Base-by-base conservation (phyloP, 2,329 filamentous ascomycete species). In the Hypocreales sp. region DNA sequence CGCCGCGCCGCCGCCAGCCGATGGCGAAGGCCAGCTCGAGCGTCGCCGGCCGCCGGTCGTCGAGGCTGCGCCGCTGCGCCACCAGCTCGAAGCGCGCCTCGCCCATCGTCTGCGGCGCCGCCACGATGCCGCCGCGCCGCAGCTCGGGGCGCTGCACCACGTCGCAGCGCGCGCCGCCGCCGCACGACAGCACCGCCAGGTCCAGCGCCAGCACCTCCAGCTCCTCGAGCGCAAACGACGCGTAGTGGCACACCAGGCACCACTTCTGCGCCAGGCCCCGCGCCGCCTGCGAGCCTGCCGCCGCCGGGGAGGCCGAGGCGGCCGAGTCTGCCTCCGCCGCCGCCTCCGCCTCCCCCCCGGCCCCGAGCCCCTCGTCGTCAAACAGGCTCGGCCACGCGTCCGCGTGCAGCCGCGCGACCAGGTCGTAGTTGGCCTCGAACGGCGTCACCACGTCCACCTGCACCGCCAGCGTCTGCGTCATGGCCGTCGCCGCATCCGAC, bases 381-480 rank as follows among this genome's bases (percentile, higher is more conserved):
- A 95, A 98, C 40, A 92, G 74, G 46, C 77, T 84, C 1, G 90
- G 86, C 87, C 90, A 98, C 3, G 72, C 62, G 26, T 79, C 75
- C 0, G 66, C 51, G 48, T 94, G 79, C 4, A 93, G 60, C 8
- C 79, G 69, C 8, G 90, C 84, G 9, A 76, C 64, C 35, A 95
- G 72, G 35, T 92, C 82, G 48, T 92, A 94, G 42, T 80, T 90
- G 11, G 84, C 81, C 53, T 93, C 84, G 41, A 98, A 95, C 0
- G 87, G 83, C 26, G 73, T 76, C 29, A 82, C 72, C 30, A 94
- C 67, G 20, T 72, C 67, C 5, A 95, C 50, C 28, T 77, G 73
- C 21, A 79, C 64, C 1, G 71, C 63, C 14, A 78, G 55, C 3
- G 67, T 70, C 49, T 92, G 87, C 20, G 75, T 72, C 21, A 95